Conservation (phyloP, 192 early-diverging fungal species). For the Oehlia diaphana region DNA sequence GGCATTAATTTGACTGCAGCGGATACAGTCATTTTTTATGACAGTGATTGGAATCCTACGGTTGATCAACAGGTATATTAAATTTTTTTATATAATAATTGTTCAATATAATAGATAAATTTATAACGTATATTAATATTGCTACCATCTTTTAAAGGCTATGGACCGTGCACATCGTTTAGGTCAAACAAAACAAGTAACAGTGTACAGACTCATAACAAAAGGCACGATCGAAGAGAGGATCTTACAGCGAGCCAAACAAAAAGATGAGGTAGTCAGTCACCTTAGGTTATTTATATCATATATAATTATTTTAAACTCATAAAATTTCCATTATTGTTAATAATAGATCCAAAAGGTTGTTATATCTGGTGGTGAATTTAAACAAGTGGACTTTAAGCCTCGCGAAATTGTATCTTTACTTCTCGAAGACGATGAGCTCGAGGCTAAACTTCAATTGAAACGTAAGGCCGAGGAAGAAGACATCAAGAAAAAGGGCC, state of each 20-base stretch:
- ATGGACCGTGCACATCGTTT: constrained; percentile 88
- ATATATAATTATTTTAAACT: not conserved
- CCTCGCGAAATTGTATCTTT: constrained; percentile 87
- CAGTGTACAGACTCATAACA: constrained; percentile 82
- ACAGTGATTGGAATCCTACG: constrained; percentile 89
- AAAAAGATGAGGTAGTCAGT: constrained; percentile 76
- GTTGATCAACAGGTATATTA: constrained; percentile 74
- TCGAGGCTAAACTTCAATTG: constrained; percentile 54
- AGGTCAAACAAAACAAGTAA: constrained; percentile 84
- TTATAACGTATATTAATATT: too few relatives aligned
- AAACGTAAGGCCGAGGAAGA: constrained; percentile 59
- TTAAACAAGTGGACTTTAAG: constrained; percentile 81
- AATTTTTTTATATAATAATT: not conserved
- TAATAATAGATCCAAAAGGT: constrained; percentile 75
- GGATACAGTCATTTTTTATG: constrained; percentile 87
- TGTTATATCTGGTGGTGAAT: constrained; percentile 90
- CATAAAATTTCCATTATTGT: not conserved
- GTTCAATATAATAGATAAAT: too few relatives aligned
- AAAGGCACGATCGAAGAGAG: constrained; percentile 81
- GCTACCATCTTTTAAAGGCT: constrained; percentile 40
- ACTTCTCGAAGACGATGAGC: constrained; percentile 76
- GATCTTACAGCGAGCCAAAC: constrained; percentile 75
- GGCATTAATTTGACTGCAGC: constrained; percentile 91
- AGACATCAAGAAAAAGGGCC: constrained; percentile 36
- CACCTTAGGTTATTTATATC: not conserved